Percentiles rank a stretch among this genome's conserved stretches.
These are phyloP conservation scores for Apodospora peruviana DNA, from an alignment of 495 filamentous ascomycete species.

Conservation along the genomic window DNA sequence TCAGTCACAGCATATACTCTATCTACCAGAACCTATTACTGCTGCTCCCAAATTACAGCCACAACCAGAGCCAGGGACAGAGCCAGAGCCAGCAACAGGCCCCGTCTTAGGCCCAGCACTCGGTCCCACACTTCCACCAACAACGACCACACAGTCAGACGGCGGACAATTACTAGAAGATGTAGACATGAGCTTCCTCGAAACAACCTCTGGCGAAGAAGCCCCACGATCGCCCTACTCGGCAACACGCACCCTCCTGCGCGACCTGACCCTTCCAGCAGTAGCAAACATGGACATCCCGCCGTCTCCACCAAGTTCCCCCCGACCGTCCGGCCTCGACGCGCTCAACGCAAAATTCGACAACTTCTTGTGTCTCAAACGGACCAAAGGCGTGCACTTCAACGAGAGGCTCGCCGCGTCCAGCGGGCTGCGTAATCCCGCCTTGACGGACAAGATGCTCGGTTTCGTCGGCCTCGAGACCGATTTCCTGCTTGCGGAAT, in stretches of 20 bases:
- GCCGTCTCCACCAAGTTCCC: conserved; percentile 74
- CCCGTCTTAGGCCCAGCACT: conserved; percentile 31
- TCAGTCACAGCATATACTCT: neutral
- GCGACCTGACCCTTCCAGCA: conserved; percentile 80
- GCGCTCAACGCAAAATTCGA: conserved; percentile 66
- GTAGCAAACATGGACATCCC: conserved; percentile 76
- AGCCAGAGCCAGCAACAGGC: conserved; percentile 12
- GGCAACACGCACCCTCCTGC: conserved; percentile 58
- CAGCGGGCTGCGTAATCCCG: conserved; percentile 73
- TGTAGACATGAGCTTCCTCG: conserved; percentile 20
- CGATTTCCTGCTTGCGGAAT: conserved; percentile 35
- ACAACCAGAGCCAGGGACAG: neutral
- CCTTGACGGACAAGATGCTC: conserved; percentile 71
- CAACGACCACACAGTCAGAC: neutral
- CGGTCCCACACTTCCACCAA: conserved; percentile 14
- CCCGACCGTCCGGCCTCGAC: conserved; percentile 54
- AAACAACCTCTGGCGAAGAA: conserved; percentile 1
- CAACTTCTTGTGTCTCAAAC: conserved; percentile 78
- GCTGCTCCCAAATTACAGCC: neutral
- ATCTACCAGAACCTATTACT: neutral
- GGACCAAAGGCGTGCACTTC: conserved; percentile 78
- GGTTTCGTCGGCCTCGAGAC: conserved; percentile 67
- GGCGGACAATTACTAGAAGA: conserved; percentile 3
- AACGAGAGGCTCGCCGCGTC: conserved; percentile 73
- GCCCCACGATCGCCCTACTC: conserved; percentile 66